These are phyloP conservation scores for Prinsepia uniflora DNA, from an alignment of 306 rosid genomes.

Conservation along the genomic window DNA sequence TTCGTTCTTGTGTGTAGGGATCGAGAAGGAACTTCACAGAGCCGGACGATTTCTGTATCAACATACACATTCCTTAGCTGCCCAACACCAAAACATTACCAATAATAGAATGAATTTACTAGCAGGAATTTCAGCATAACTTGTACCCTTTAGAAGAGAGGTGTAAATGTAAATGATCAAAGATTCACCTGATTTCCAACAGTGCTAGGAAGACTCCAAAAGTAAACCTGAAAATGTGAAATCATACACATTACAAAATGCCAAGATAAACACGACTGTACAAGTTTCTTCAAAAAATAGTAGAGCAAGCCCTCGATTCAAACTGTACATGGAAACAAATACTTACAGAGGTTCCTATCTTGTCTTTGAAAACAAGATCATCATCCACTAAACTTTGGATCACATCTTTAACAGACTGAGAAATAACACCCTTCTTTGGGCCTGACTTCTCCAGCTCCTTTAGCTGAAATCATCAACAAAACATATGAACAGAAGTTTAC, in stretches of 20 bases:
- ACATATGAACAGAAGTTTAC: neutral
- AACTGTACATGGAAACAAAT: constrained; percentile 4
- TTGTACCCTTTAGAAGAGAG: neutral
- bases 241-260: neutral
- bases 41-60: too few species aligned
- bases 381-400: constrained; percentile 93
- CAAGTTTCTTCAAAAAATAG: neutral
- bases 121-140: neutral
- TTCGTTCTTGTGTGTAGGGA: too few species aligned
- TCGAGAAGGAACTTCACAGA: too few species aligned
- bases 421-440: constrained; percentile 82
- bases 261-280: neutral
- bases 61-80: constrained; percentile 92
- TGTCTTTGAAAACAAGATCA: constrained; percentile 87
- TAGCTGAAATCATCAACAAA: constrained; percentile 47
- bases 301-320: neutral
- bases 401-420: constrained; percentile 95
- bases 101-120: neutral
- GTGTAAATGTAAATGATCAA: neutral
- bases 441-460: constrained; percentile 96
- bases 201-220: constrained; percentile 98
- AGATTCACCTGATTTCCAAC: constrained; percentile 90
- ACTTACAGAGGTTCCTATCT: constrained; percentile 98
- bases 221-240: constrained; percentile 56
- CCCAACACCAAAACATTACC: constrained; percentile 1